Conservation (phyloP, 1,284 basidiomycete species). For the Puccinia coronata region DNA sequence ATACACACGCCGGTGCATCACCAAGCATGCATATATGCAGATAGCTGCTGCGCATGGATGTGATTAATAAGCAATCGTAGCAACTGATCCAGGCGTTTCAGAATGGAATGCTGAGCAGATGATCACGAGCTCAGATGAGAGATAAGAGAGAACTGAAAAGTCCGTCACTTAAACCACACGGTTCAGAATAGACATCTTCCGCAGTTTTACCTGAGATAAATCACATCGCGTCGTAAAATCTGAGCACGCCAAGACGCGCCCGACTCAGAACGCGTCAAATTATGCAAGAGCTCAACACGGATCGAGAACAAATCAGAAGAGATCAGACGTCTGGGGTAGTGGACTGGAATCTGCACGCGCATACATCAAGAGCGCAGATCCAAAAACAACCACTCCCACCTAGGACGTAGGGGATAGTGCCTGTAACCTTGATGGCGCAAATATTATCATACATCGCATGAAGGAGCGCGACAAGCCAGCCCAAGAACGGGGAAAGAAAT, state of each 20-base stretch:
- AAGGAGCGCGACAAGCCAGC: background rate
- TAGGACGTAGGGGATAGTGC: background rate
- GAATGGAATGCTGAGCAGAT: background rate
- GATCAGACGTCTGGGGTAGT: background rate
- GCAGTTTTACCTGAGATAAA: too few relatives aligned
- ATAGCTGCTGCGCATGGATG: background rate
- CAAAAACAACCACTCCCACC: background rate
- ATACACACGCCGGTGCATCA: background rate
- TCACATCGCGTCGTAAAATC: background rate
- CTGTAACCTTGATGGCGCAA: background rate
- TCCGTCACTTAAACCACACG: too few relatives aligned
- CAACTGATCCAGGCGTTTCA: too few relatives aligned
- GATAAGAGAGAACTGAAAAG: too few relatives aligned
- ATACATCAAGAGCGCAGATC: constrained; percentile 4
- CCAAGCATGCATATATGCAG: background rate
- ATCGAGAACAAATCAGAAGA: background rate
- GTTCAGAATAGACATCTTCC: too few relatives aligned
- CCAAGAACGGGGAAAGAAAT: background rate
- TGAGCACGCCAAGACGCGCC: too few relatives aligned
- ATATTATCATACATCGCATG: background rate
- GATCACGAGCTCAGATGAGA: too few relatives aligned
- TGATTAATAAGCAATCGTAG: background rate
- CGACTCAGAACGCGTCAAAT: background rate
- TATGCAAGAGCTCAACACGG: background rate
- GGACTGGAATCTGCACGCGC: background rate